Base-by-base conservation (phyloP, 2,329 filamentous ascomycete genomes). In the Ceratocystis huliohia region DNA sequence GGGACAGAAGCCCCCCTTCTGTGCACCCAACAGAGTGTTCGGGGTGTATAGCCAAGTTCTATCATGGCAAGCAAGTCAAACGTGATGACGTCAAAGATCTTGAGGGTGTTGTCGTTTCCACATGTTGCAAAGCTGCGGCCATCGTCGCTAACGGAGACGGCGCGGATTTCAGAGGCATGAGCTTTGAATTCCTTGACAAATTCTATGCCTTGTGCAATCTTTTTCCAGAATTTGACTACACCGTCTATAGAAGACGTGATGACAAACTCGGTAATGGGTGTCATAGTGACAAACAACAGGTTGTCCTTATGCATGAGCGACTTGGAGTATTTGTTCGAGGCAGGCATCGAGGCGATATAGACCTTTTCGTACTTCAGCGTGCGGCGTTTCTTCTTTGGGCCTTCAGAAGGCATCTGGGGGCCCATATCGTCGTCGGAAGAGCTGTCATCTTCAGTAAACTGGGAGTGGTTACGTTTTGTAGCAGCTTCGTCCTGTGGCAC, bases 171-270 rank as follows among this genome's bases (percentile, higher is more conserved):
- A 64, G 90, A 89, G 67, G 83, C 81, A 76, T 99, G 95, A 6
- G 94, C 92, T 73, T 87, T 88, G 78, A 96, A 99, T 77, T 99
- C 92, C 77, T 99, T 99, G 65, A 97, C 93, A 73, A 99, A 99
- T 77, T 99, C 95, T 67, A 99, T 89, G 0, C 90, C 90, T 44
- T 89, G 86, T 1, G 85, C 87, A 70, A 89, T 84, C 78, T 99
- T 99, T 79, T 99, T 99, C 94, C 94, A 99, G 75, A 99, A 99
- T 76, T 99, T 99, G 71, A 97, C 93, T 0, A 93, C 88, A n/a
- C 95, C 95, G 74, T 99, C 94, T 56, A 89, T 78, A 0, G 94
- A 97, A 69, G 89, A 90, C 0, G 94, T 99, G 69, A 99, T 94
- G 46, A 99, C 80, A 74, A 99, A 99, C 71, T 97, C 94, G 68